Percentiles rank a stretch among this genome's conserved stretches.
These are phyloP conservation scores for Botrytis cinerea DNA, from an alignment of 2,329 filamentous ascomycete species.

Conservation along the genomic window DNA sequence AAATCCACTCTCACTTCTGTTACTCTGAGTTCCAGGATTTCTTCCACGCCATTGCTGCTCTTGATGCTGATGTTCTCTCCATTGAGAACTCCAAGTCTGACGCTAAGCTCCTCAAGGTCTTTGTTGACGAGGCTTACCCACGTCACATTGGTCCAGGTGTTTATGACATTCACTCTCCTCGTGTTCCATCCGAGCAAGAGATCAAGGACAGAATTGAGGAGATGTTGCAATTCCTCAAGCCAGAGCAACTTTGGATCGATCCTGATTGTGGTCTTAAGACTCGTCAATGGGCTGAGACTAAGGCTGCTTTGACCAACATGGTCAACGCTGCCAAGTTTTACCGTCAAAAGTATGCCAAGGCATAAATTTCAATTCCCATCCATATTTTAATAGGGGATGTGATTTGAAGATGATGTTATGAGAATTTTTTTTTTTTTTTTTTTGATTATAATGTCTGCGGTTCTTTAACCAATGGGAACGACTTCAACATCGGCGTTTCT, in stretches of 20 bases:
- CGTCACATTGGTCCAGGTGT: slow-evolving; percentile 99
- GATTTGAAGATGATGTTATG: slow-evolving; percentile 26
- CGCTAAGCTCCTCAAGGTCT: slow-evolving; percentile 98
- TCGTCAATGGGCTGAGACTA: slow-evolving; percentile 97
- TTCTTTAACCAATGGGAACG: slow-evolving; percentile 42
- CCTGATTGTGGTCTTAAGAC: slow-evolving; percentile 99
- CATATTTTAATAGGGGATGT: slow-evolving; percentile 26
- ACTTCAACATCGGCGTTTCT: slow-evolving; percentile 54
- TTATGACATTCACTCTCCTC: slow-evolving; percentile 99
- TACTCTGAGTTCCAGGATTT: slow-evolving; percentile 99
- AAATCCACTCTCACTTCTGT: slow-evolving; percentile 99
- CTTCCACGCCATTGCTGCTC: slow-evolving; percentile 98
- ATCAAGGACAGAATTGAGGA: slow-evolving; percentile 97
- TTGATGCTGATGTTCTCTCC: slow-evolving; percentile 96
- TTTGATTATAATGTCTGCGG: slow-evolving; percentile 27
- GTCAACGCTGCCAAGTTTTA: slow-evolving; percentile 97
- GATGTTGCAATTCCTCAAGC: slow-evolving; percentile 97
- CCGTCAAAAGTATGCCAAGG: slow-evolving; percentile 76
- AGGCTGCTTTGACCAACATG: slow-evolving; percentile 94
- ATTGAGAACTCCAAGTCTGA: slow-evolving; percentile 99
- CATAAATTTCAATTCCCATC: slow-evolving; percentile 24
- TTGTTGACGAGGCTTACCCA: slow-evolving; percentile 95
- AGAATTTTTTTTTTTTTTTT: not conserved
- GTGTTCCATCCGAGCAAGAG: slow-evolving; percentile 95
- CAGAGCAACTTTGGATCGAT: slow-evolving; percentile 99